Conservation (phyloP, 1,139 yeast genomes). For the Sporopachydermia cereana region DNA sequence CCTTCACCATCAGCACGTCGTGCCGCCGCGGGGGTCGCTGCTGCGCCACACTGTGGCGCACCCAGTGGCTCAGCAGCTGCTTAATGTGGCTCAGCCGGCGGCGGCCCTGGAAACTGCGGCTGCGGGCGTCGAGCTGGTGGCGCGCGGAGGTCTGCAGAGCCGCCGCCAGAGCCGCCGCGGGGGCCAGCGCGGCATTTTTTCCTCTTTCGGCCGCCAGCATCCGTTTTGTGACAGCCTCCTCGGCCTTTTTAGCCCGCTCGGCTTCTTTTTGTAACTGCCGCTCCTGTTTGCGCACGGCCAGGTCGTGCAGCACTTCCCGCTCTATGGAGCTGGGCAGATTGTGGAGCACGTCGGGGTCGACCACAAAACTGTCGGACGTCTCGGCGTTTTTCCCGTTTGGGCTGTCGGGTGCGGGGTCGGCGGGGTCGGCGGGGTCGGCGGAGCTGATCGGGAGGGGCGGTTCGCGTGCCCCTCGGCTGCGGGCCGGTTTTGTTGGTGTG, state of each 20-base stretch:
- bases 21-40: no score
- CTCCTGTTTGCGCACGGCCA: background rate
- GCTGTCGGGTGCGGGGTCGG: no score
- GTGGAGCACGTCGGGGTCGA: background rate
- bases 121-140: background rate
- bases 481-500: background rate
- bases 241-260: background rate
- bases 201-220: background rate
- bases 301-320: background rate
- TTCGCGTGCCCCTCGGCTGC: background rate
- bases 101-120: background rate
- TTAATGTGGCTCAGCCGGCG: background rate
- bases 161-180: background rate
- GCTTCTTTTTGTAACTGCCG: background rate
- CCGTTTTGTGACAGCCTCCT: background rate
- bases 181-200: background rate
- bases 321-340: conserved; percentile 1
- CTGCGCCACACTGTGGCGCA: background rate
- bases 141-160: background rate
- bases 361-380: background rate
- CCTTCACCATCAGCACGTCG: background rate
- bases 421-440: background rate
- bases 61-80: background rate
- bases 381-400: background rate
- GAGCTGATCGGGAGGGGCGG: background rate